Percentiles rank a stretch among this genome's conserved stretches.
Conservation (phyloP, 208 protist species). For the Crithidia acanthocephali region DNA sequence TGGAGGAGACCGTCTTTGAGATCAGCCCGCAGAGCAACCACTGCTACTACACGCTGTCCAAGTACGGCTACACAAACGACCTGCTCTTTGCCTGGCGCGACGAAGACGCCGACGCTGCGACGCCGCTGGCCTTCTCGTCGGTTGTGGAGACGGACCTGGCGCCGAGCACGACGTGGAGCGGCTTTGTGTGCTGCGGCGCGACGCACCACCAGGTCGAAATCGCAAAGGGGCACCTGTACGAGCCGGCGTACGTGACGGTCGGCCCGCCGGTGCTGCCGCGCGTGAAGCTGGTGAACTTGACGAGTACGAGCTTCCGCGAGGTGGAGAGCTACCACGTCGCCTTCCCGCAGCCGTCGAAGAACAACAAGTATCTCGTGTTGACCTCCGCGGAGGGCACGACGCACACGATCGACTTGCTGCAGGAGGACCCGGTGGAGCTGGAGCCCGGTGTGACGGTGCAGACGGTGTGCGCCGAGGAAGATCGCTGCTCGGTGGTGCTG, state of each 20-base stretch:
- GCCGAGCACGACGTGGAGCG: slow-evolving; percentile 40
- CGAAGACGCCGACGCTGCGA: not conserved
- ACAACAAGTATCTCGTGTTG: slow-evolving; percentile 41
- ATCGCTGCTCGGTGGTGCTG: slow-evolving; percentile 28
- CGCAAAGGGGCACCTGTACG: slow-evolving; percentile 44
- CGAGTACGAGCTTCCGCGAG: slow-evolving; percentile 35
- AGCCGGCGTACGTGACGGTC: slow-evolving; percentile 54
- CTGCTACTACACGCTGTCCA: slow-evolving; percentile 29
- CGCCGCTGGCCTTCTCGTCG: slow-evolving; percentile 12
- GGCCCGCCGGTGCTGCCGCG: slow-evolving; percentile 36
- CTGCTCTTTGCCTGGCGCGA: slow-evolving; percentile 43
- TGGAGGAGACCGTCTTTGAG: slow-evolving; percentile 30
- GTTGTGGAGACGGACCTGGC: slow-evolving; percentile 43
- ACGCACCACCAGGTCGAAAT: slow-evolving; percentile 31
- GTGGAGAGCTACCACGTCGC: slow-evolving; percentile 31
- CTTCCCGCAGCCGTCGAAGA: slow-evolving; percentile 32
- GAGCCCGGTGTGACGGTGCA: slow-evolving; percentile 32
- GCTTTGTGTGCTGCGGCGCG: slow-evolving; percentile 37
- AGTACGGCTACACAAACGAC: slow-evolving; percentile 48
- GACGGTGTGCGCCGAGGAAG: slow-evolving; percentile 12
- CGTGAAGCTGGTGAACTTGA: slow-evolving; percentile 63
- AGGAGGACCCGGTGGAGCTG: slow-evolving; percentile 36
- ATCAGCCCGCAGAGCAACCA: slow-evolving; percentile 21
- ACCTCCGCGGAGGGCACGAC: slow-evolving; percentile 19
- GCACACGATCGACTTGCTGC: slow-evolving; percentile 26